Percentiles rank a stretch among this genome's conserved stretches.
phyloP scores from a whole-genome alignment of 768 basidiomycete species.

The Royoungia palumana region DNA sequence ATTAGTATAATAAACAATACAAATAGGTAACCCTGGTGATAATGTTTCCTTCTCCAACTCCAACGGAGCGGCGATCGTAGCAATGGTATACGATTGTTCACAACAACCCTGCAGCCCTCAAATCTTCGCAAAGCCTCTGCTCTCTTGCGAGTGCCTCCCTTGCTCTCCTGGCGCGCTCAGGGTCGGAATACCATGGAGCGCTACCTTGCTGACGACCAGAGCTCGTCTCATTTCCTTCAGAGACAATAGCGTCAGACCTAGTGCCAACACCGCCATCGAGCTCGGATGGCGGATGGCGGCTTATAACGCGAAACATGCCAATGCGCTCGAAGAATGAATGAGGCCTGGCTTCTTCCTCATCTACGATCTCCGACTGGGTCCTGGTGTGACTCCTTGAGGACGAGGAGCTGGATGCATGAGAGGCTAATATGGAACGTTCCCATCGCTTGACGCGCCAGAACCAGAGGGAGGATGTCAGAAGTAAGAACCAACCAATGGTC shows the following conservation, averaged over 20 bases:
- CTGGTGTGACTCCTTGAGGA: conserved; percentile 32
- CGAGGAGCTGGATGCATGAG: conserved; percentile 32
- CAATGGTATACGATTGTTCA: conserved; percentile 26
- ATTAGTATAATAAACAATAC: conserved; percentile 24
- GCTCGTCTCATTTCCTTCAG: conserved; percentile 26
- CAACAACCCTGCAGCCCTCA: conserved; percentile 63
- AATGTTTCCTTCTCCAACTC: neutral
- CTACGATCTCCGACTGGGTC: conserved; percentile 26
- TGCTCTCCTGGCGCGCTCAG: conserved; percentile 40
- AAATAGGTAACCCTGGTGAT: neutral
- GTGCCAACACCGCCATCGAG: conserved; percentile 2
- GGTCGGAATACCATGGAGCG: conserved; percentile 37
- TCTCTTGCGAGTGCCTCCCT: conserved; percentile 52
- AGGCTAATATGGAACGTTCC: conserved; percentile 72
- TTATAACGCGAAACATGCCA: conserved; percentile 15
- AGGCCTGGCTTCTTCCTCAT: conserved; percentile 24
- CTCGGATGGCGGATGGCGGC: conserved; percentile 12
- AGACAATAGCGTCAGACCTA: conserved; percentile 8
- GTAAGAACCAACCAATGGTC: conserved; percentile 86
- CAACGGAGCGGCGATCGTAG: conserved; percentile 2
- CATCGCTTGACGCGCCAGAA: conserved; percentile 90
- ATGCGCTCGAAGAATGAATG: conserved; percentile 32
- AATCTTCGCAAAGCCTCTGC: conserved; percentile 52
- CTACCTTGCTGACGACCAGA: conserved; percentile 31
- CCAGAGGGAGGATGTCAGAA: conserved; percentile 86